Conservation (phyloP, 352 stramenopile genomes). For the Phytopythium cucurbitacearum region DNA sequence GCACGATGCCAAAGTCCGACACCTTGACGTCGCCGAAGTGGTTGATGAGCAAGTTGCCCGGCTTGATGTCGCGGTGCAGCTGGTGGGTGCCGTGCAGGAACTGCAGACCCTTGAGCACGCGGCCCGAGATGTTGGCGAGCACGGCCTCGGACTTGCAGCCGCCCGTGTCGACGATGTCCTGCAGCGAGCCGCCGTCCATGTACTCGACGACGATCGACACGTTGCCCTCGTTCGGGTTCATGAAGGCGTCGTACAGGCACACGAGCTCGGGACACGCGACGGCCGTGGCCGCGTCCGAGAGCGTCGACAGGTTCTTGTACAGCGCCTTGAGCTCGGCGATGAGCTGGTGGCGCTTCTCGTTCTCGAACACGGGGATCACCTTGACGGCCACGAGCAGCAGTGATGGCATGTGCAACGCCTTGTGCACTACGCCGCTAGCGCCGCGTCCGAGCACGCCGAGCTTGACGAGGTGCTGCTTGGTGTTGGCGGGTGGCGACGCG, state of each 20-base stretch:
- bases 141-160: conserved; percentile 84
- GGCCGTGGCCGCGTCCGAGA: conserved; percentile 43
- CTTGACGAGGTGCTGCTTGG: conserved; percentile 82
- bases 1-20: conserved; percentile 82
- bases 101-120: conserved; percentile 80
- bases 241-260: conserved; percentile 93
- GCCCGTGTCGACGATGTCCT: conserved; percentile 90
- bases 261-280: conserved; percentile 83
- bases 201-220: conserved; percentile 95
- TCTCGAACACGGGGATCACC: conserved; percentile 88
- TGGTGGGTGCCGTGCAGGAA: conserved; percentile 90
- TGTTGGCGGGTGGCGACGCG: conserved; percentile 33
- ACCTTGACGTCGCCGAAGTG: conserved; percentile 90
- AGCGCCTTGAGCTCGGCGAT: conserved; percentile 82
- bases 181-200: conserved; percentile 93
- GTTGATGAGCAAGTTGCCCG: conserved; percentile 92
- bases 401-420: conserved; percentile 87
- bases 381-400: conserved; percentile 89
- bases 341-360: conserved; percentile 85
- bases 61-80: conserved; percentile 94
- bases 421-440: conserved; percentile 86
- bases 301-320: conserved; percentile 83
- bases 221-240: conserved; percentile 87
- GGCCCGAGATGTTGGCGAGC: conserved; percentile 87
- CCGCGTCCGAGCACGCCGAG: conserved; percentile 76